Evolutionary conservation across 768 basidiomycete species (phyloP), one percentile per base, ranked within the genome.

Genomic region (Kwoniella shandongensis): DNA sequence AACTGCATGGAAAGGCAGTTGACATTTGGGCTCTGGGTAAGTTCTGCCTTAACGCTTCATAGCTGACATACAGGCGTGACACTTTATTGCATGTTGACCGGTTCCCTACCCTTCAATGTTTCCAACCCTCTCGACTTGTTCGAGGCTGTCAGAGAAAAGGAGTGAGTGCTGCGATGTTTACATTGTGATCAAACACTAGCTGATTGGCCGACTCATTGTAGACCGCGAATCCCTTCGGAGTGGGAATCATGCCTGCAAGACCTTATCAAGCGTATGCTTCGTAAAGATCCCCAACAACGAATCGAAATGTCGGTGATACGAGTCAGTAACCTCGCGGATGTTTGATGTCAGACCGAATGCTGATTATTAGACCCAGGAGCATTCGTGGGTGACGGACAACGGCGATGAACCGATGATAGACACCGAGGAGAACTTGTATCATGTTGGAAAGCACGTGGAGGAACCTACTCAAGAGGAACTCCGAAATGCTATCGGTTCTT

Each of bases 11-110:
- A 15, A 73, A 65, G 54, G 66, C 71, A 0, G 73, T 74, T 11
- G 75, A 76, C 39, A 72, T 77, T 8, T 76, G 73, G 73, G 68
- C 71, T 32, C 57, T 75, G 13, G 75, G 75, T 74, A 32, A 38
- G 72, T 52, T 20, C 8, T 17, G 4, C 0, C n/a, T 20, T 40
- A 2, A 29, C 17, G 15, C n/a, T 11, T 3, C 38, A 22, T 15
- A 17, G 35, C 36, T 59, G 48, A 53, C 40, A 26, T 7, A 20
- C 48, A 68, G 76, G 76, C n/a, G 73, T 78, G 6, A 74, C 75
- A 4, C 63, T 78, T 1, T 78, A 76, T 55, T 76, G 75, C 64
- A 74, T 78, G 73, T 54, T 76, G 15, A 62, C 72, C 0, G 77
- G 76, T 1, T 42, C 47, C 25, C 57, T 78, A 20, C 77, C 77